phyloP scores from a whole-genome alignment of 306 rosid species.

The Morella rubra region DNA sequence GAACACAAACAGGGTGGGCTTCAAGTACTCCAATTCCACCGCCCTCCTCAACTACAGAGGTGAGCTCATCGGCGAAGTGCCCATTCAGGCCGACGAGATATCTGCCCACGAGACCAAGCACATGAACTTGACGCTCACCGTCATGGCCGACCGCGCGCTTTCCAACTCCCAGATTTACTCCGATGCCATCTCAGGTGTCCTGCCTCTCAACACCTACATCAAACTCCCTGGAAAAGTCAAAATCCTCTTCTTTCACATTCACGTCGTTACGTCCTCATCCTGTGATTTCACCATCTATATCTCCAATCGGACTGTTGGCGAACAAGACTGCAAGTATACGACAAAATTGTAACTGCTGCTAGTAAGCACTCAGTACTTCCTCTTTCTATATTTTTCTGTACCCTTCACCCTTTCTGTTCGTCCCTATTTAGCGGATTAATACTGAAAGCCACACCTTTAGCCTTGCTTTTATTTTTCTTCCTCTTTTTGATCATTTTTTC shows the following conservation, averaged over 20 bases:
- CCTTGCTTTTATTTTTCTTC: too few species aligned
- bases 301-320: constrained; percentile 13
- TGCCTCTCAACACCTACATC: constrained; percentile 46
- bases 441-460: too few species aligned
- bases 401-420: not conserved
- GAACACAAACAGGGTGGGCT: constrained; percentile 56
- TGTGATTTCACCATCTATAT: constrained; percentile 50
- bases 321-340: constrained; percentile 38
- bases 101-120: constrained; percentile 27
- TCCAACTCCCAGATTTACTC: constrained; percentile 19
- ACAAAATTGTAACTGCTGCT: constrained; percentile 33
- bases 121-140: constrained; percentile 43
- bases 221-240: constrained; percentile 39
- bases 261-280: constrained; percentile 34
- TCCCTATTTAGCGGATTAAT: not conserved
- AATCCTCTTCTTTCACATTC: constrained; percentile 41
- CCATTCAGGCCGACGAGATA: constrained; percentile 38
- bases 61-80: constrained; percentile 49
- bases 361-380: not conserved
- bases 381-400: not conserved
- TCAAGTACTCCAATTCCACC: constrained; percentile 38
- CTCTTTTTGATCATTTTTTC: too few species aligned
- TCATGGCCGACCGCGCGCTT: constrained; percentile 60
- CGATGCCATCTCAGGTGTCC: constrained; percentile 35
- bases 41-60: constrained; percentile 61